Base-by-base conservation (phyloP, 495 filamentous ascomycete genomes). In the Entonaema liquescens region DNA sequence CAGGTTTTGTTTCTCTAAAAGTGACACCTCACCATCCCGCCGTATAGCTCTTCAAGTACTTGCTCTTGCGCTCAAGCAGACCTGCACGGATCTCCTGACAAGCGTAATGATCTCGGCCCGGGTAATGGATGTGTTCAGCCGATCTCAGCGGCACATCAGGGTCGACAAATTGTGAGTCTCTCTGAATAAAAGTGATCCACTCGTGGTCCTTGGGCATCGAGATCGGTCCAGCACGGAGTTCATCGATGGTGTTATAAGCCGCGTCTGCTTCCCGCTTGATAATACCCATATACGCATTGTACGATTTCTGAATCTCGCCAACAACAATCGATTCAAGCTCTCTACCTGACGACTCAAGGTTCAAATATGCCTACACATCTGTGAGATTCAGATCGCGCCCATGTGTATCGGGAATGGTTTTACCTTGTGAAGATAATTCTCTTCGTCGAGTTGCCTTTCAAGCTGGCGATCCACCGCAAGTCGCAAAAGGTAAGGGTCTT, bases 1-100 rank as follows among this genome's bases (percentile, higher is more conserved):
- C 53, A 49, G 9, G 42, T 47, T 47, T 11, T 35, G 6, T 33
- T 36, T 42, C 31, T 21, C 54, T 60, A 62, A 58, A 62, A 55
- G 57, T 25, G 19, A 33, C 1, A 31, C 81, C 89, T 80, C 84
- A 96, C 95, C 95, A 99, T 79, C 95, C 95, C 25, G 95, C 91
- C 2, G 94, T 94, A 78, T 97, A 99, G 76, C 93, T 97, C 86
- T 98, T 99, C 44, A 99, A 83, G 78, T 98, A 99, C 77, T 98
- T 99, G 86, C 92, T 96, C 87, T 98, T 99, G 53, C 95, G 90
- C 83, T 99, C 95, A 59, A 99, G 83, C 82, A 97, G 90, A 1
- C 95, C 95, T 5, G 92, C 91, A 54, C 93, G 86, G 35, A 99
- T 90, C 75, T 97, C 95, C 59, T 90, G 88, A 33, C 92, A 93